Percentiles rank a stretch among this genome's conserved stretches.
phyloP scores from a whole-genome alignment of 129 eudicot species.

The Dittrichia graveolens region DNA sequence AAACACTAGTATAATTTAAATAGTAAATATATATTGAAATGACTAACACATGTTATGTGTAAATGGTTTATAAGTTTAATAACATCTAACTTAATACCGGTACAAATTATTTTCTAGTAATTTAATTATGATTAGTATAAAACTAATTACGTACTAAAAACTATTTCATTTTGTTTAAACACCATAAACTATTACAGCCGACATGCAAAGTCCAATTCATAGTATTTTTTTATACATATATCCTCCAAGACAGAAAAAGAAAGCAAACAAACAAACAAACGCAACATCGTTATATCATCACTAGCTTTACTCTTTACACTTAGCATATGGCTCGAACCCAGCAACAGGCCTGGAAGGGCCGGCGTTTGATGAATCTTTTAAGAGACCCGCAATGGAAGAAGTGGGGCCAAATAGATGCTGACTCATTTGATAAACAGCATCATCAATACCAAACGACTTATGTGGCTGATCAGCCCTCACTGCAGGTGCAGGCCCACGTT shows the following conservation, averaged over 20 bases:
- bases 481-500: conserved; percentile 40
- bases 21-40: no score
- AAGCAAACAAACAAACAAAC: background rate
- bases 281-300: background rate
- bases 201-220: background rate
- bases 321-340: conserved; percentile 15
- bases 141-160: no score
- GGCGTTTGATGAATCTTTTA: background rate
- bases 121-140: no score
- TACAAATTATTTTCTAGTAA: no score
- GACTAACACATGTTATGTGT: no score
- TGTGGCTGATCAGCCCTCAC: conserved; percentile 22
- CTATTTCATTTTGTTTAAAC: background rate
- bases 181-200: background rate
- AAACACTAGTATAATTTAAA: no score
- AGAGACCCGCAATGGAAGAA: background rate
- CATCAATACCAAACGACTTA: conserved; percentile 2
- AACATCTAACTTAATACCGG: no score
- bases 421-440: background rate
- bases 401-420: conserved; percentile 6
- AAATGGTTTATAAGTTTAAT: no score
- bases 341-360: conserved; percentile 5
- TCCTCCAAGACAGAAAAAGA: background rate
- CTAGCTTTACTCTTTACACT: conserved; percentile 6
- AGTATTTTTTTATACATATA: background rate